These are phyloP conservation scores for Thelephora ganbajun DNA, from an alignment of 768 basidiomycete genomes.

Conservation along the genomic window DNA sequence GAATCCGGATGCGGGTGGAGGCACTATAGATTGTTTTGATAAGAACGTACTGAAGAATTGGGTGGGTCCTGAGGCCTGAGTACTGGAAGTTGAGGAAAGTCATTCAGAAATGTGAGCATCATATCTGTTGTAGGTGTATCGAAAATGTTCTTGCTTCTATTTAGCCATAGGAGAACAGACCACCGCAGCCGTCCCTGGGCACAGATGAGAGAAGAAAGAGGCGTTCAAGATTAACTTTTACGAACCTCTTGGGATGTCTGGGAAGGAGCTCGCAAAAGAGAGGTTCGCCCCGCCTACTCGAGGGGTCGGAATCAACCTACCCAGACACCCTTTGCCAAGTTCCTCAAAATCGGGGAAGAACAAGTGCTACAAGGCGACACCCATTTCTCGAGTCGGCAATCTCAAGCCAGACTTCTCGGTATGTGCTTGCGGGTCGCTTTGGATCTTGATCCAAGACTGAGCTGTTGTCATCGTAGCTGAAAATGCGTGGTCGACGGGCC, in stretches of 20 bases:
- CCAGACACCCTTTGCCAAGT: too few species aligned
- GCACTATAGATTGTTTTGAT: conserved; percentile 83
- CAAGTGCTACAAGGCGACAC: conserved; percentile 89
- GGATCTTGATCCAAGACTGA: not conserved
- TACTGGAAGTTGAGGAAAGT: conserved; percentile 91
- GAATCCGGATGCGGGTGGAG: conserved; percentile 40
- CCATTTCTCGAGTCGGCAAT: conserved; percentile 86
- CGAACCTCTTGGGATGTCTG: too few species aligned
- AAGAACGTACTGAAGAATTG: conserved; percentile 80
- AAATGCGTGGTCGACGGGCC: conserved; percentile 70
- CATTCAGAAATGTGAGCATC: conserved; percentile 49
- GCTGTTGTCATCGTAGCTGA: conserved; percentile 39
- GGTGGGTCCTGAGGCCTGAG: conserved; percentile 97
- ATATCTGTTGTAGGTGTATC: too few species aligned
- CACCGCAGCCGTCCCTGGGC: conserved; percentile 37
- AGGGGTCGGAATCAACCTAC: too few species aligned
- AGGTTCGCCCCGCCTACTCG: too few species aligned
- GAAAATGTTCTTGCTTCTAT: conserved; percentile 8
- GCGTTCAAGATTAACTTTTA: too few species aligned
- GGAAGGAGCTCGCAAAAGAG: too few species aligned
- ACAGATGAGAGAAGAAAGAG: too few species aligned
- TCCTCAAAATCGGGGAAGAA: conserved; percentile 30
- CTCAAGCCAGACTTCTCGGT: conserved; percentile 93
- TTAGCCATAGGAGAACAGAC: conserved; percentile 25
- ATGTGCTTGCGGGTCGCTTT: conserved; percentile 17